These are phyloP conservation scores for Adenanthera pavonina DNA, from an alignment of 306 rosid genomes.

Conservation along the genomic window DNA sequence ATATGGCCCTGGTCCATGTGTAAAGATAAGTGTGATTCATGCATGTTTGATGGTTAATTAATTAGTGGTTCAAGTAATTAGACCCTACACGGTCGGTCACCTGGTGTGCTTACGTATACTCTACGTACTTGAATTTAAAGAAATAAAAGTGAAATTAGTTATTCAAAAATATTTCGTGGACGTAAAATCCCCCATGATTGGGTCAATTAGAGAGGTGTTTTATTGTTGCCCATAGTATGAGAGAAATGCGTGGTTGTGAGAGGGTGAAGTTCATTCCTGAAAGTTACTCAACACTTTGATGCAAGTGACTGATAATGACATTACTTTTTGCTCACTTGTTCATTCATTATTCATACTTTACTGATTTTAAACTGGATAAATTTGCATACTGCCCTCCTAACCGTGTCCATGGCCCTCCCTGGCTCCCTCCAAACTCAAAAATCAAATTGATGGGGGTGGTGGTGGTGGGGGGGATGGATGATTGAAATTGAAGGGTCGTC, in stretches of 20 bases:
- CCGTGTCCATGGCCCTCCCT: background rate
- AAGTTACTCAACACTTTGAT: constrained; percentile 28
- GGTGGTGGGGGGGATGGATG: background rate
- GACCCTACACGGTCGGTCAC: background rate
- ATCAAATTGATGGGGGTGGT: background rate
- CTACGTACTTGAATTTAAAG: background rate
- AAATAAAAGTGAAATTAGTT: background rate
- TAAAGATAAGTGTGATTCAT: background rate
- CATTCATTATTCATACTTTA: background rate
- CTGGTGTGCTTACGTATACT: background rate
- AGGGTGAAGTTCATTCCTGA: constrained; percentile 31
- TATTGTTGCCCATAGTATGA: background rate
- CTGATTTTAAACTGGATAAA: background rate
- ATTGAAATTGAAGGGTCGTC: background rate
- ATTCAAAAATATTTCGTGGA: background rate
- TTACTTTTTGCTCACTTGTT: constrained; percentile 19
- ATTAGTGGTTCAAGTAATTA: background rate
- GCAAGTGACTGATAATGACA: constrained; percentile 37
- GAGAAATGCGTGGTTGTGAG: background rate
- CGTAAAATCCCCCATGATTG: background rate
- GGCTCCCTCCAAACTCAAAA: background rate
- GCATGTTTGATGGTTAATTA: background rate
- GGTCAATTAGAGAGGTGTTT: background rate
- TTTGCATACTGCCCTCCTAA: background rate
- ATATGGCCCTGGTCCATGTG: too few relatives aligned